A percentile compares a stretch with the other conserved stretches of the same genome.
phyloP scores from a whole-genome alignment of 257 asterid species.

The Vinca minor region DNA sequence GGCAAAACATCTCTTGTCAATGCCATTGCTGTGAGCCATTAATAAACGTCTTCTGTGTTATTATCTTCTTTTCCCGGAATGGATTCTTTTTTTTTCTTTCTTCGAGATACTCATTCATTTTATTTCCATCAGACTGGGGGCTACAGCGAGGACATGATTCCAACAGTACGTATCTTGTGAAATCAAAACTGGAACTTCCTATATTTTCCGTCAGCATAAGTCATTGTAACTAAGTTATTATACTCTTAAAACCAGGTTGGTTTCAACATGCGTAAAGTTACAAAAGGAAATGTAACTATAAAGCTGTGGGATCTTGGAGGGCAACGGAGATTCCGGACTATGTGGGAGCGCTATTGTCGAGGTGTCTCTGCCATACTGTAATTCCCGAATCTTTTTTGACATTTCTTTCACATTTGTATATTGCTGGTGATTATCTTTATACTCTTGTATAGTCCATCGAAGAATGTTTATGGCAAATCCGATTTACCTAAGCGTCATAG shows the following conservation, averaged over 20 bases:
- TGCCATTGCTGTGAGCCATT: slow-evolving; percentile 64
- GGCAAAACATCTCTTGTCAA: slow-evolving; percentile 94
- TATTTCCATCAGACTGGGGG: slow-evolving; percentile 75
- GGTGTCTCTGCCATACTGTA: slow-evolving; percentile 93
- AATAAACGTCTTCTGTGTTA: background rate
- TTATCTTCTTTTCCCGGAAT: slow-evolving; percentile 1
- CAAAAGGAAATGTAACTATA: slow-evolving; percentile 88
- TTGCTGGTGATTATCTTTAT: background rate
- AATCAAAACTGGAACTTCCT: background rate
- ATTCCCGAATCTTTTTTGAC: slow-evolving; percentile 13
- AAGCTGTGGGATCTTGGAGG: slow-evolving; percentile 99
- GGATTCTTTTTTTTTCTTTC: too few species aligned
- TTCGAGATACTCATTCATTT: slow-evolving; percentile 13
- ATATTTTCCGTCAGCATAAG: background rate
- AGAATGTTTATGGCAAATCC: background rate
- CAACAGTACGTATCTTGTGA: slow-evolving; percentile 58
- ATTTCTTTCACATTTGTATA: background rate
- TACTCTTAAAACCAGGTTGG: slow-evolving; percentile 53
- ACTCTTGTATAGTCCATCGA: background rate
- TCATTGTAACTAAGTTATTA: slow-evolving; percentile 9
- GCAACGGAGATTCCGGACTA: slow-evolving; percentile 78
- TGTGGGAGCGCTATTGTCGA: slow-evolving; percentile 99
- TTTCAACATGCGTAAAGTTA: slow-evolving; percentile 96
- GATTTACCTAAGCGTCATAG: background rate
- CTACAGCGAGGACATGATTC: slow-evolving; percentile 91